Percentiles rank a stretch among this genome's conserved stretches.
Conservation (phyloP, 2,329 filamentous ascomycete species). For the Diaporthe citri region DNA sequence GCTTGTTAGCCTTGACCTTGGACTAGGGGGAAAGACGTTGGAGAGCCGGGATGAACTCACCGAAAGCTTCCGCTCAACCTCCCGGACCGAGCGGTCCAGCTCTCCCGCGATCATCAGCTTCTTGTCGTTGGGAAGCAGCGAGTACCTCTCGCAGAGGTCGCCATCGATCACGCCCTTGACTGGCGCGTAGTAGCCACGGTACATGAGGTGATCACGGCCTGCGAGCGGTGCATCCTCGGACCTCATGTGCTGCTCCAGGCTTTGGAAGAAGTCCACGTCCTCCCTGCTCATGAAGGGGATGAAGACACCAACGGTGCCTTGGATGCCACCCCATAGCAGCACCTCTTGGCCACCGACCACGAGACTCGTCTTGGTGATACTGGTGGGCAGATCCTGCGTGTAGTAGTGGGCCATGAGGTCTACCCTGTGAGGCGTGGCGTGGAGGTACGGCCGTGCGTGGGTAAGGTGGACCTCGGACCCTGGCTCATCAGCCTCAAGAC, state of each 20-base stretch:
- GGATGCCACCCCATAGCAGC: slow-evolving; percentile 91
- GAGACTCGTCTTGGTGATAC: slow-evolving; percentile 88
- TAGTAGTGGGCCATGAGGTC: slow-evolving; percentile 91
- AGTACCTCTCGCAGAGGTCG: slow-evolving; percentile 93
- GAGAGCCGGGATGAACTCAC: slow-evolving; percentile 52
- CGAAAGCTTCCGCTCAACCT: slow-evolving; percentile 97
- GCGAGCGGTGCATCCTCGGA: slow-evolving; percentile 88
- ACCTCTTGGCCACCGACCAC: slow-evolving; percentile 93
- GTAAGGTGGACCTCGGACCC: slow-evolving; percentile 91
- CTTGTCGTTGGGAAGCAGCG: slow-evolving; percentile 85
- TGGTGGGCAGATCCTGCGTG: slow-evolving; percentile 91
- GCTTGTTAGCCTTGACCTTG: slow-evolving; percentile 40
- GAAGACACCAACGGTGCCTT: slow-evolving; percentile 93
- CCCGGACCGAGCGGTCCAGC: slow-evolving; percentile 87
- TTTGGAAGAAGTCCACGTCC: slow-evolving; percentile 98
- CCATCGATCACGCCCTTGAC: slow-evolving; percentile 98
- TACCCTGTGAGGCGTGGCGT: slow-evolving; percentile 87
- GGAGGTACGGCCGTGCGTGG: slow-evolving; percentile 90
- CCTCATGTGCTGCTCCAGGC: slow-evolving; percentile 87
- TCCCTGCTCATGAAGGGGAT: slow-evolving; percentile 93
- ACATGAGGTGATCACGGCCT: slow-evolving; percentile 95
- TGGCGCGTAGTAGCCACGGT: slow-evolving; percentile 94
- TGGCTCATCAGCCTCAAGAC: slow-evolving; percentile 91
- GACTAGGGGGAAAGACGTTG: slow-evolving; percentile 36
- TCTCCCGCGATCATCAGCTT: slow-evolving; percentile 96